Percentiles rank a stretch among this genome's conserved stretches.
Conservation (phyloP, 306 rosid species). For the Malus sylvestris region DNA sequence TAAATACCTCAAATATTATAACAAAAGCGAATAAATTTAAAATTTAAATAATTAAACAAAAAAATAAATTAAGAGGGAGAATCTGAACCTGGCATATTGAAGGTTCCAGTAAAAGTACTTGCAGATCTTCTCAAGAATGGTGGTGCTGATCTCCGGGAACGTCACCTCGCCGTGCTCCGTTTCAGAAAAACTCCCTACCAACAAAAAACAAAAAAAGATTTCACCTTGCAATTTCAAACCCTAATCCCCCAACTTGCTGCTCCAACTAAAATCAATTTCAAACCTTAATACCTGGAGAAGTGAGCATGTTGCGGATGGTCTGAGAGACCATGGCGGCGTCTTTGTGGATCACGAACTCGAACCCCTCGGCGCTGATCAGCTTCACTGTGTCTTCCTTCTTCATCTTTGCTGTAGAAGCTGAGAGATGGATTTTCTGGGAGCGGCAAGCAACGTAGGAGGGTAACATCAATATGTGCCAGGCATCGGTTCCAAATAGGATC, state of each 20-base stretch:
- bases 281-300: constrained; percentile 67
- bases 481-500: not conserved
- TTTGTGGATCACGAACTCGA: constrained; percentile 82
- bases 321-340: constrained; percentile 99
- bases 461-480: not conserved
- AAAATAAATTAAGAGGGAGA: not conserved
- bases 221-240: not conserved
- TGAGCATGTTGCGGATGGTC: constrained; percentile 94
- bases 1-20: not conserved
- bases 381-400: constrained; percentile 81
- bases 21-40: no score
- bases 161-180: constrained; percentile 75
- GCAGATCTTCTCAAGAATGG: constrained; percentile 96
- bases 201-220: not conserved
- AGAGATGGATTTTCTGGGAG: not conserved
- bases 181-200: constrained; percentile 84
- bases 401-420: constrained; percentile 23
- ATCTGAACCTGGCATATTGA: constrained; percentile 73
- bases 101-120: constrained; percentile 96
- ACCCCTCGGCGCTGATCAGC: constrained; percentile 81
- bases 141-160: constrained; percentile 92
- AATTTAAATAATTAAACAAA: no score
- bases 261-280: no score
- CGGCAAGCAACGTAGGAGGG: not conserved
- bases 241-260: constrained; percentile 21